Base-by-base conservation (phyloP, 2,329 filamentous ascomycete genomes). In the Ascochyta rabiei region DNA sequence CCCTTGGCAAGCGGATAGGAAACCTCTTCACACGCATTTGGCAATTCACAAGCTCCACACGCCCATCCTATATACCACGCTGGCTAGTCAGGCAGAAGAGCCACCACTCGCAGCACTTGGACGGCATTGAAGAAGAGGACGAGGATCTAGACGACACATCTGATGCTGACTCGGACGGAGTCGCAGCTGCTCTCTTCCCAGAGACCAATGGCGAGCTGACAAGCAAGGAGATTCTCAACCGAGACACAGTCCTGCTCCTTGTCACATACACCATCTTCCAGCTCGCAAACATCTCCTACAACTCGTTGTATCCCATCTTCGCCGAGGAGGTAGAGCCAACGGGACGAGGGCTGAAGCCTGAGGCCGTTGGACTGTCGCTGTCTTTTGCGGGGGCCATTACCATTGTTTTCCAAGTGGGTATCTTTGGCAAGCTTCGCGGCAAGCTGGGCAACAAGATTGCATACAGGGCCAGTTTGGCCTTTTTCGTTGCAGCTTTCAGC, bases 261-360 rank as follows among this genome's bases (percentile, higher is more conserved):
- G 73, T 85, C 47, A 96, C 93, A 0, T 98, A 96, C 69, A 84
- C 97, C 38, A 88, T 98, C 44, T 99, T 98, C 71, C 93, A 97
- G 68, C 82, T 99, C 5, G 88, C 90, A 57, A 98, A 98, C 74
- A 91, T 97, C 62, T 92, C 91, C 3, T 99, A 93, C 82, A 97
- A 96, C 76, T 93, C 91, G 16, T 80, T 99, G 0, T 99, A 96
- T 67, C 95, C 95, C 0, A 93, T 98, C 48, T 99, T 98, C 66
- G 90, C 89, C 0, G 87, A 93, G 49, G 86, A 89, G 0, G 75
- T 83, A 0, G 81, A 86, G 0, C 95, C 95, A 0, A 88, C 87
- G 0, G 95, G 95, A 16, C 88, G 95, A 35, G 81, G 82, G 0
- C 80, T 98, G 3, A 83, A 83, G 0, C 91, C 93, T 0, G 83